These are phyloP conservation scores for Byssochlamys sp. DNA, from an alignment of 2,329 filamentous ascomycete species.

Conservation along the genomic window DNA sequence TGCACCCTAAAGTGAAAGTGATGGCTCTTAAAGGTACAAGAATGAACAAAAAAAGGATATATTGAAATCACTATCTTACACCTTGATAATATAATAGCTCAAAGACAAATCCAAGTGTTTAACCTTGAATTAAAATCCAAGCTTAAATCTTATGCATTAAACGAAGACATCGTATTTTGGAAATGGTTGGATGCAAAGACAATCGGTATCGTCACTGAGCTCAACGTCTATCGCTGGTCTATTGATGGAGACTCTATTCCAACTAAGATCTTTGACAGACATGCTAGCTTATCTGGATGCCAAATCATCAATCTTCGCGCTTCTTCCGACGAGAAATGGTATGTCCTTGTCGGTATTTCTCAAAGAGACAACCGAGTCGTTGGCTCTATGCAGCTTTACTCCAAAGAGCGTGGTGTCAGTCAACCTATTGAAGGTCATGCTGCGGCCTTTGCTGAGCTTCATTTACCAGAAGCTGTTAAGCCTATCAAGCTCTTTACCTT, in stretches of 20 bases:
- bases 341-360: constrained; percentile 92
- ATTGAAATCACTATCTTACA: no score
- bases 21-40: no score
- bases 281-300: constrained; percentile 81
- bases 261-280: constrained; percentile 87
- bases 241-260: constrained; percentile 80
- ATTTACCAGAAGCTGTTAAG: constrained; percentile 75
- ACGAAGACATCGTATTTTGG: constrained; percentile 97
- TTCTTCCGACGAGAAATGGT: constrained; percentile 93
- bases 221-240: constrained; percentile 92
- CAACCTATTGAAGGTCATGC: constrained; percentile 97
- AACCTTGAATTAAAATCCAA: constrained; percentile 87
- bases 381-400: constrained; percentile 94
- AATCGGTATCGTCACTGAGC: constrained; percentile 82
- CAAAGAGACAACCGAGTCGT: constrained; percentile 87
- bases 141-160: constrained; percentile 92
- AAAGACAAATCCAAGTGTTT: constrained; percentile 95
- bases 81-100: no score
- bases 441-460: constrained; percentile 80
- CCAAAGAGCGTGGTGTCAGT: constrained; percentile 88
- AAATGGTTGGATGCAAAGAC: constrained; percentile 92
- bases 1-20: no score
- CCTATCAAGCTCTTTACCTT: constrained; percentile 97
- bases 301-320: constrained; percentile 99
- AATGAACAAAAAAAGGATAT: no score